These are phyloP conservation scores for Dipodascopsis tothii DNA, from an alignment of 805 yeast genomes.

Conservation along the genomic window DNA sequence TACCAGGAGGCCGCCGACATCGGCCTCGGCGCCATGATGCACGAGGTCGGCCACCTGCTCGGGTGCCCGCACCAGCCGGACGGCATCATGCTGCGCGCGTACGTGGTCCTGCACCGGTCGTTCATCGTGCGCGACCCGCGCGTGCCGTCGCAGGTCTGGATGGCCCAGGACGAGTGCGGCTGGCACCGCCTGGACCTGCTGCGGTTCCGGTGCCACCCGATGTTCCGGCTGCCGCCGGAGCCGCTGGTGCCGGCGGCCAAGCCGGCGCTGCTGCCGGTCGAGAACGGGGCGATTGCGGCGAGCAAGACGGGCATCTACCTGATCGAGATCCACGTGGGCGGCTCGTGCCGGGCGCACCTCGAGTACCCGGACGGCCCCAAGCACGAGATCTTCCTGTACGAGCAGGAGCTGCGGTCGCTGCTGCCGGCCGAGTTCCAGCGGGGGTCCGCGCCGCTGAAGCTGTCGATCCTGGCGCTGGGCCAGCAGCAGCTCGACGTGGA, in stretches of 20 bases:
- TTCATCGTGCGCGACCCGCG: constrained; percentile 46
- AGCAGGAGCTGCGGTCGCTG: constrained; percentile 39
- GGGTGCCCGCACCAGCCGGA: constrained; percentile 88
- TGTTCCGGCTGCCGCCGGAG: constrained; percentile 67
- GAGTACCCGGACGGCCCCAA: constrained; percentile 64
- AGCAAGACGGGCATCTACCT: constrained; percentile 65
- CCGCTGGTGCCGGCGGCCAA: constrained; percentile 29
- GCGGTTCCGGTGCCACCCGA: constrained; percentile 73
- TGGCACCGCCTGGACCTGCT: constrained; percentile 75
- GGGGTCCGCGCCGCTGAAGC: constrained; percentile 35
- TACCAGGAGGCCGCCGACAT: constrained; percentile 85
- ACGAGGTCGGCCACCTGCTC: constrained; percentile 84
- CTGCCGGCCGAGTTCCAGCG: constrained; percentile 33
- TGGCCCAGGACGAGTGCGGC: constrained; percentile 61
- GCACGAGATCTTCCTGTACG: constrained; percentile 42
- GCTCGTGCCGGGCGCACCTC: constrained; percentile 44
- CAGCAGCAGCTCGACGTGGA: constrained; percentile 50
- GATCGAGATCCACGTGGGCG: constrained; percentile 62
- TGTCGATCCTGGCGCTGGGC: constrained; percentile 54
- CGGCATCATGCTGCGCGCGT: constrained; percentile 89
- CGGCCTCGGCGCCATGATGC: constrained; percentile 89
- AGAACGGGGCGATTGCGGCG: constrained; percentile 41
- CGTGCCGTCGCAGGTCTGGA: constrained; percentile 26
- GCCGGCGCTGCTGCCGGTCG: constrained; percentile 45
- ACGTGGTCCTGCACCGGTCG: constrained; percentile 69